These are phyloP conservation scores for Parachaetomium inaequale DNA, from an alignment of 495 filamentous ascomycete genomes.

Conservation along the genomic window DNA sequence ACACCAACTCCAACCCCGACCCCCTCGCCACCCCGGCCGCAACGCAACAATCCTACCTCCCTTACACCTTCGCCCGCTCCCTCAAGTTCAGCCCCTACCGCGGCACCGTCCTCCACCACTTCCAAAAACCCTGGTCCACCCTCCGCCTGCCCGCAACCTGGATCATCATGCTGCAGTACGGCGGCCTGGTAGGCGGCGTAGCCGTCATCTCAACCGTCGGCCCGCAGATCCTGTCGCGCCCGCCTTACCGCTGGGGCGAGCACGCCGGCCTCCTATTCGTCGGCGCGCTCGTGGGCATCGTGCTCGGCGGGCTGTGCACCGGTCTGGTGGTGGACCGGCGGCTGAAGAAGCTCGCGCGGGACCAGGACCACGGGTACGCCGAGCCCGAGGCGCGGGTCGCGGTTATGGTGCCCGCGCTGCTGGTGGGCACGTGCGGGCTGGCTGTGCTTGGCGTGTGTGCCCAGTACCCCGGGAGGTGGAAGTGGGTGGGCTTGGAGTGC, in stretches of 20 bases:
- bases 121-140: slow-evolving; percentile 27
- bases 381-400: slow-evolving; percentile 30
- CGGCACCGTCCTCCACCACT: slow-evolving; percentile 22
- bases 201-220: slow-evolving; percentile 32
- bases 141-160: slow-evolving; percentile 27
- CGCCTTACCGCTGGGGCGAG: slow-evolving; percentile 29
- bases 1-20: neutral
- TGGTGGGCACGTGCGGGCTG: slow-evolving; percentile 27
- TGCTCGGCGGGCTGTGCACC: slow-evolving; percentile 21
- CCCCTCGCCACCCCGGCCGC: neutral
- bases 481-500: slow-evolving; percentile 33
- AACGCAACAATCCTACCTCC: neutral
- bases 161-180: slow-evolving; percentile 33
- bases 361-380: slow-evolving; percentile 23
- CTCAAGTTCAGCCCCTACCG: slow-evolving; percentile 22
- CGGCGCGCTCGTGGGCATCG: slow-evolving; percentile 28
- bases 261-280: slow-evolving; percentile 28
- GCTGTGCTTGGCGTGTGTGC: slow-evolving; percentile 36
- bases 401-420: slow-evolving; percentile 27
- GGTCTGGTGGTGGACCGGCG: slow-evolving; percentile 20
- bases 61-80: slow-evolving; percentile 25
- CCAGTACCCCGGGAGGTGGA: slow-evolving; percentile 15
- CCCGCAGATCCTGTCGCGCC: slow-evolving; percentile 21
- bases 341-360: slow-evolving; percentile 18
- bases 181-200: slow-evolving; percentile 25